These are phyloP conservation scores for Cladosporium sp. DNA, from an alignment of 2,329 filamentous ascomycete species.

Conservation along the genomic window DNA sequence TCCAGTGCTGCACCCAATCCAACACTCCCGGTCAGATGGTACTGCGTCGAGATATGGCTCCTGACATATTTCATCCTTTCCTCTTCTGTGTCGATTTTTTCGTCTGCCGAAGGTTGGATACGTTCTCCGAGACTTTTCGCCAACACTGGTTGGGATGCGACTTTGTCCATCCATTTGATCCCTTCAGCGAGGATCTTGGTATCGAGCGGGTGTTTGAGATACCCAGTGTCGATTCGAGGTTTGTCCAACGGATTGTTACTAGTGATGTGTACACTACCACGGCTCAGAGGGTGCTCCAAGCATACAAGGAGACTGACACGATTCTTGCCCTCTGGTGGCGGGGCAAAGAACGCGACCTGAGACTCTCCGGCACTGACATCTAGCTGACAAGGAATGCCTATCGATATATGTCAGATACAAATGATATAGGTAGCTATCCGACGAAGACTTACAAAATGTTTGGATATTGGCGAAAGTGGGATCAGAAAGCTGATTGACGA, in stretches of 20 bases:
- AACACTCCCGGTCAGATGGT: slow-evolving; percentile 37
- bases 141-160: slow-evolving; percentile 40
- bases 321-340: slow-evolving; percentile 28
- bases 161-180: slow-evolving; percentile 36
- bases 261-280: slow-evolving; percentile 22
- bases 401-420: slow-evolving; percentile 3
- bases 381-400: slow-evolving; percentile 26
- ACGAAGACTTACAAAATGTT: slow-evolving; percentile 23
- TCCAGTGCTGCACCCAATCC: slow-evolving; percentile 33
- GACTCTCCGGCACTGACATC: slow-evolving; percentile 24
- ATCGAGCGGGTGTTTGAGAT: slow-evolving; percentile 41
- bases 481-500: slow-evolving; percentile 28
- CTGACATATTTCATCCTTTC: slow-evolving; percentile 18
- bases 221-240: slow-evolving; percentile 22
- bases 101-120: slow-evolving; percentile 27
- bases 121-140: slow-evolving; percentile 35
- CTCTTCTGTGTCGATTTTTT: slow-evolving; percentile 16
- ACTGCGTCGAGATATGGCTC: slow-evolving; percentile 22
- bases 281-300: slow-evolving; percentile 29
- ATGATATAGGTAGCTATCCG: no score
- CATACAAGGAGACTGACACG: slow-evolving; percentile 26
- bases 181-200: slow-evolving; percentile 31
- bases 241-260: slow-evolving; percentile 16
- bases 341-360: slow-evolving; percentile 28
- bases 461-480: slow-evolving; percentile 33